Evolutionary conservation across 2,329 filamentous ascomycete genomes (phyloP), one percentile per base, ranked within the genome.

Genomic region (Rhytidhysteron rufulum): DNA sequence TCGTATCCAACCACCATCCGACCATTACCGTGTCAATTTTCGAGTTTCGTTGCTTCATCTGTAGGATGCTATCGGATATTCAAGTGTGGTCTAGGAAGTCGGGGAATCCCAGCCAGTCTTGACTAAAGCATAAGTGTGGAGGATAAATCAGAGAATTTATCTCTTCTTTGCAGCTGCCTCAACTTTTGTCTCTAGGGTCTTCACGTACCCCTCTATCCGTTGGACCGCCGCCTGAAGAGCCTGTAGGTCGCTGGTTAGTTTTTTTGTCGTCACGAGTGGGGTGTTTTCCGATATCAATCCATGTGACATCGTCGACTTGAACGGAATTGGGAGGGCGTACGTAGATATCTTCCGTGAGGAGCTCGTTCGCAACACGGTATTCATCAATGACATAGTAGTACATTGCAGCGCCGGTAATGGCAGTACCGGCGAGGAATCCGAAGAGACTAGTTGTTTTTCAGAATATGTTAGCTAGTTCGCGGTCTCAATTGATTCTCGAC

Each of bases 381-480:
- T 97, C 90, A 64, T 91, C 82, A 55, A 97, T 72, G 51, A 95
- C 80, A 67, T 97, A 97, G 66, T 88, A 89, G 73, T 96, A 97
- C 55, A 94, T 85, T 43, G 81, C 84, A 38, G 78, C 79, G 57
- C 88, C 89, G 32, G 90, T 83, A 38, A 88, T 73, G 34, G 86
- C 83, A 47, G 86, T 83, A 51, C 91, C 91, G 49, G 93, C 75
- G 37, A 97, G 82, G 74, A 97, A 97, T 38, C 91, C 91, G 57
- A 95, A 88, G 44, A 96, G 72, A 43, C 91, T 96, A 55, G 13
- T 27, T 13, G n/a, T n/a, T n/a, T n/a, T n/a, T n/a, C 42, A 45
- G 31, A 31, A 17, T 31, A 30, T 34, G 27, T 33, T 25, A 33
- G 24, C 18, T 13, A 9, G 20, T 34, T 9, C 24, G 18, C 32